Conservation (phyloP, 2,329 filamentous ascomycete species). For the Sclerotinia sclerotiorum region DNA sequence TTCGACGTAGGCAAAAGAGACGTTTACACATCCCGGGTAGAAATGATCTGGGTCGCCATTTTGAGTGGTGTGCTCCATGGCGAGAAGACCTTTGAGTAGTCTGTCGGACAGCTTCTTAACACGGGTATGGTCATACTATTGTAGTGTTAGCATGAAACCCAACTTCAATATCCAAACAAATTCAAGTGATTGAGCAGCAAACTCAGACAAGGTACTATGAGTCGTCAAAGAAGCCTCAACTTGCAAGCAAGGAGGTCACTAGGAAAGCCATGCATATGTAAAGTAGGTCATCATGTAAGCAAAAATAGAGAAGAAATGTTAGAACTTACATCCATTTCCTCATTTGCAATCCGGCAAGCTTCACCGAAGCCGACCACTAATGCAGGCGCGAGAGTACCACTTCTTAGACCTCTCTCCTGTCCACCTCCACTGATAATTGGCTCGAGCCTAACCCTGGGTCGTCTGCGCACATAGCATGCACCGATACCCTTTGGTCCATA, state of each 20-base stretch:
- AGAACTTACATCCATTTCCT: constrained; percentile 81
- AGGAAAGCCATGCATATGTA: constrained; percentile 88
- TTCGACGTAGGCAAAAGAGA: constrained; percentile 97
- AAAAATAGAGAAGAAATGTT: constrained; percentile 26
- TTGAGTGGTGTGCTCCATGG: constrained; percentile 87
- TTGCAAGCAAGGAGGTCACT: constrained; percentile 54
- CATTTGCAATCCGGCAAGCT: constrained; percentile 85
- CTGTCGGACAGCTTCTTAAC: constrained; percentile 81
- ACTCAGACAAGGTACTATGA: constrained; percentile 40
- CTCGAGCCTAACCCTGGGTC: constrained; percentile 89
- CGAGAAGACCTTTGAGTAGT: constrained; percentile 75
- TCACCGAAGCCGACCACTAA: constrained; percentile 92
- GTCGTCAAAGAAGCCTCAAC: constrained; percentile 42
- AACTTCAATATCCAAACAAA: constrained; percentile 34
- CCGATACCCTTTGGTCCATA: constrained; percentile 97
- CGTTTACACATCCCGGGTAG: constrained; percentile 96
- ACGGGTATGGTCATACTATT: constrained; percentile 86
- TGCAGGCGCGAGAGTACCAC: constrained; percentile 87
- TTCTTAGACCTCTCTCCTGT: constrained; percentile 91
- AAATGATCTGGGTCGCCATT: constrained; percentile 83
- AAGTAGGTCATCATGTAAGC: constrained; percentile 74
- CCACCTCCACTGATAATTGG: constrained; percentile 95
- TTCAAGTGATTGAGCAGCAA: constrained; percentile 30
- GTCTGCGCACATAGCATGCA: constrained; percentile 90
- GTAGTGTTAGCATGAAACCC: constrained; percentile 31